Evolutionary conservation across 1,284 basidiomycete genomes (phyloP), one percentile per base, ranked within the genome.

Genomic region (Cystobasidium slooffiae): DNA sequence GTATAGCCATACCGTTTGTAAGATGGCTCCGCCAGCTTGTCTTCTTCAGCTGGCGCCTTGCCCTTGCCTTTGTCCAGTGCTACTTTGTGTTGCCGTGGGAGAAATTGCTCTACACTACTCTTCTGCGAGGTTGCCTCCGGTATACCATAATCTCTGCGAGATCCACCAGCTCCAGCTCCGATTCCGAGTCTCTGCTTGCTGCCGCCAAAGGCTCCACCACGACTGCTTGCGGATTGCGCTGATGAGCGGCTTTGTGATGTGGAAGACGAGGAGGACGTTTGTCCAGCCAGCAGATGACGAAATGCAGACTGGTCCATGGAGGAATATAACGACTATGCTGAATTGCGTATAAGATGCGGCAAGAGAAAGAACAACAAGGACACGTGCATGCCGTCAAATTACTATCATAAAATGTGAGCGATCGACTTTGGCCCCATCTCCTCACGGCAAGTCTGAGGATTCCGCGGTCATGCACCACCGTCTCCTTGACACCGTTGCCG

Each of bases 1-100:
- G 63, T 46, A 43, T 73, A 65, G 51, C 70, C 70, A 66, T 66
- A 73, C n/a, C 63, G 47, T 52, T 66, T 65, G 44, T 51, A 73
- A 37, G 61, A 47, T n/a, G 56, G 56, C 31, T 53, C 56, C 20
- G 22, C 20, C 6, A 41, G 24, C 22, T 58, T 73, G 39, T 51
- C 68, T 39, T 61, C 44, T 14, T 61, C 69, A 20, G 8, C 69
- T 44, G 31, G 31, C 31, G 47, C 70, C 41, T 66, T 51, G 12
- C 51, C 53, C 39, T 65, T 66, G 31, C 52, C 63, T 43, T 73
- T 73, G 10, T 31, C 43, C 3, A 24, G 31, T 14, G 31, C 52
- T 16, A 44, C 37, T 8, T 59, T 51, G 44, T 61, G 58, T 41
- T 46, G 22, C 7, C 70, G 70, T 43, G 70, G 70, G 3, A 44